Conservation (phyloP, 352 stramenopile species). For the Globisporangium okanoganense region DNA sequence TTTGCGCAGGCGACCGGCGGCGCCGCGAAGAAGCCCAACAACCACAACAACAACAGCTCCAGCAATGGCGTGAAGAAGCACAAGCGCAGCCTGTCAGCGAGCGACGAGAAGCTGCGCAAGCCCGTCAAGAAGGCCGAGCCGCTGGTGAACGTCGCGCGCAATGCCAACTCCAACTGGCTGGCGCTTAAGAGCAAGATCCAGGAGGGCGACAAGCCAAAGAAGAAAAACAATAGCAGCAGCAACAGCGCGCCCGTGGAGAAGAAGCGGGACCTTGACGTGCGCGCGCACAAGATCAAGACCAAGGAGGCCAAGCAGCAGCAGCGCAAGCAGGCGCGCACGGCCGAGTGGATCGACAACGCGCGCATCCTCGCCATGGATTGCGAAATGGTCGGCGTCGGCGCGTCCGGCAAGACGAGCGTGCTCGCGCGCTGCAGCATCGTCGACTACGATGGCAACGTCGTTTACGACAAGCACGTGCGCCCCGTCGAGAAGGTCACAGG, state of each 20-base stretch:
- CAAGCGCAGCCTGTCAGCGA: conserved; percentile 18
- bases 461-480: conserved; percentile 83
- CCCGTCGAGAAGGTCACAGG: conserved; percentile 81
- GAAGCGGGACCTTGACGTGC: conserved; percentile 36
- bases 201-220: conserved; percentile 25
- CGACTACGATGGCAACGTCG: conserved; percentile 74
- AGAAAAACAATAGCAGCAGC: background rate
- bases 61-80: conserved; percentile 23
- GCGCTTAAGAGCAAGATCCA: conserved; percentile 75
- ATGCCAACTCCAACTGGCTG: conserved; percentile 68
- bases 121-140: conserved; percentile 16
- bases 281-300: conserved; percentile 34
- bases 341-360: conserved; percentile 77
- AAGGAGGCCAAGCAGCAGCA: conserved; percentile 47
- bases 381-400: conserved; percentile 84
- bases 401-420: conserved; percentile 73
- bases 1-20: conserved; percentile 6
- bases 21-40: conserved; percentile 10
- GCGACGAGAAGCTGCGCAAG: conserved; percentile 33
- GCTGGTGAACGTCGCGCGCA: conserved; percentile 12
- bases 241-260: conserved; percentile 11
- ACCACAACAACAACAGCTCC: conserved; percentile 3
- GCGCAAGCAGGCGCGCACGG: conserved; percentile 44
- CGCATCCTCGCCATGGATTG: conserved; percentile 86
- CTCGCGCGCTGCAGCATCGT: conserved; percentile 87